Evolutionary conservation across 1,284 basidiomycete genomes (phyloP), one percentile per base, ranked within the genome.

Genomic region (Lentinula novae-zelandiae): DNA sequence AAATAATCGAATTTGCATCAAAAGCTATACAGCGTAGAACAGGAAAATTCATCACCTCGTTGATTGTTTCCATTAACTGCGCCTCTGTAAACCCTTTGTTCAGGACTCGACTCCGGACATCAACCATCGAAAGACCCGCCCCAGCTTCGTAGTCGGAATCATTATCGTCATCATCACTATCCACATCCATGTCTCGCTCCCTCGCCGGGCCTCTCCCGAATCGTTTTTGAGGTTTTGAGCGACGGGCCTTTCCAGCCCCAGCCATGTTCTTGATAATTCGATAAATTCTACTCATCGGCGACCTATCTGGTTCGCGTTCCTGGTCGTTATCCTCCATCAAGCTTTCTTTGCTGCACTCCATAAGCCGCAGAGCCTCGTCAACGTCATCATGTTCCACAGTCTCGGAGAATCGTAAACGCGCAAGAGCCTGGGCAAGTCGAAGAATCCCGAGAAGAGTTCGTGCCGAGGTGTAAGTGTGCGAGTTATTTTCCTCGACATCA

Each of bases 271-370:
- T 95, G 78, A 98, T 90, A 66, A 97, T 82, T 48, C 93, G 82
- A 76, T 90, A 96, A 71, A 98, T 92, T 75, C 92, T 88, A 72
- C 87, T 91, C 64, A 86, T 82, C 58, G 83, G 81, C 27, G 93
- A 92, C 65, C 85, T 83, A 72, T 98, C 96, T 17, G 82, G 81
- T 52, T 88, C 88, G 39, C 76, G 76, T 34, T 85, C 85, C 38
- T 84, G 83, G 17, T 89, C 85, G 57, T 86, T 83, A 48, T 96
- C 92, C 53, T 94, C 91, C 64, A 87, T 82, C 67, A 99, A 78
- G 68, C 87, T 92, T 67, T 93, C 91, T 75, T 99, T 99, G 76
- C 91, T 94, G 64, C 93, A 94, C 66, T 96, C 94, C 93, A 99
- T 98, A 64, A 99, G 78, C 39, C 97, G 87, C 61, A 99, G 78